Conservation (phyloP, 352 stramenopile genomes). For the Globisporangium carolinianum region DNA sequence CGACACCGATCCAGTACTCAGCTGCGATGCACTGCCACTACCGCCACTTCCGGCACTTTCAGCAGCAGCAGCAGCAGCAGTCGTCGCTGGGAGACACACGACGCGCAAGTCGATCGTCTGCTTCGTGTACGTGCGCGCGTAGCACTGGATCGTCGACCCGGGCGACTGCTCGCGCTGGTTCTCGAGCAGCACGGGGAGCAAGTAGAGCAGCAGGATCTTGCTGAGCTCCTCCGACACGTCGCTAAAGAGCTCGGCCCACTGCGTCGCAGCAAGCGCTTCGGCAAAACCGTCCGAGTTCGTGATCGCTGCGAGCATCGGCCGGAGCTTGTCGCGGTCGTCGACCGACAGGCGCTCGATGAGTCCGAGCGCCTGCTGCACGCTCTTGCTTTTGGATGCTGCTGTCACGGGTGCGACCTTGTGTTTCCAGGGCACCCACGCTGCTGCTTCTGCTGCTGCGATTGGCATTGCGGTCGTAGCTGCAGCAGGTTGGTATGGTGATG, state of each 20-base stretch:
- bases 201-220: constrained; percentile 42
- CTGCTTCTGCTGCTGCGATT: not conserved
- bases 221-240: constrained; percentile 52
- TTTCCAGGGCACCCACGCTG: constrained; percentile 27
- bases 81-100: constrained; percentile 10
- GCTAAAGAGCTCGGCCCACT: constrained; percentile 34
- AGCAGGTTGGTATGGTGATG: not conserved
- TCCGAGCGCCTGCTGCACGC: constrained; percentile 22
- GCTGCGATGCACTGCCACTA: not conserved
- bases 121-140: constrained; percentile 50
- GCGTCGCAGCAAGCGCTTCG: constrained; percentile 1
- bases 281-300: constrained; percentile 12
- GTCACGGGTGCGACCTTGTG: constrained; percentile 16
- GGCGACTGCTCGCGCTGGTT: constrained; percentile 17
- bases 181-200: constrained; percentile 45
- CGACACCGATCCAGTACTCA: no score
- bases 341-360: constrained; percentile 49
- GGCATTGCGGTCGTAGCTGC: not conserved
- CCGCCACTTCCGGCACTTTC: no score
- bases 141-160: constrained; percentile 30
- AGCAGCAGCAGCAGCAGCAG: not conserved
- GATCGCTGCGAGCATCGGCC: constrained; percentile 33
- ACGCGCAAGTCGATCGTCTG: constrained; percentile 59
- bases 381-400: constrained; percentile 12
- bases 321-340: constrained; percentile 37